phyloP scores from a whole-genome alignment of 495 filamentous ascomycete genomes.

The Oidiodendron maius region DNA sequence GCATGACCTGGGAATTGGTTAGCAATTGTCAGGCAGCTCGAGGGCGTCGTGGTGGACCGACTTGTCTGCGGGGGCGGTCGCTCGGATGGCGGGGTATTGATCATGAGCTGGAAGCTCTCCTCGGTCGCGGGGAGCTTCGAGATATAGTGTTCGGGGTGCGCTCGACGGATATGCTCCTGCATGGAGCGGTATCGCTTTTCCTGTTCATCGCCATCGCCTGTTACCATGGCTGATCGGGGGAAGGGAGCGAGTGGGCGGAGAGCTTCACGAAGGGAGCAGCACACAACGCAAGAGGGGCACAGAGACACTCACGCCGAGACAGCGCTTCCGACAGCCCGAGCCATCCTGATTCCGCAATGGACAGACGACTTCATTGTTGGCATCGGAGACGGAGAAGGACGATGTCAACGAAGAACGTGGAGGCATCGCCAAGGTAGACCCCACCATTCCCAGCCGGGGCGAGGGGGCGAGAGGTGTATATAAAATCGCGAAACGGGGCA shows the following conservation, averaged over 20 bases:
- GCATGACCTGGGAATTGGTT: constrained; percentile 30
- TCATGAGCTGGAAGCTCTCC: constrained; percentile 95
- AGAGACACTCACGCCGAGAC: constrained; percentile 77
- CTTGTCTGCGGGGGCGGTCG: constrained; percentile 53
- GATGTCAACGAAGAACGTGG: constrained; percentile 80
- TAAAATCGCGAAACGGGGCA: constrained; percentile 7
- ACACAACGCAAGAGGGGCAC: constrained; percentile 13
- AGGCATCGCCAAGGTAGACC: constrained; percentile 68
- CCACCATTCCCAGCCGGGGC: constrained; percentile 42
- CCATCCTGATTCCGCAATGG: constrained; percentile 94
- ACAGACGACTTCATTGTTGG: constrained; percentile 94
- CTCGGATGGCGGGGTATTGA: constrained; percentile 81
- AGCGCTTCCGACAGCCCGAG: constrained; percentile 95
- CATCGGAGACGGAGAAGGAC: constrained; percentile 88
- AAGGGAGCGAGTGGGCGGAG: not conserved
- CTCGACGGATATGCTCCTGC: constrained; percentile 98
- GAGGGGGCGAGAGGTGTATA: constrained; percentile 9
- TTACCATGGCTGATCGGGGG: constrained; percentile 19
- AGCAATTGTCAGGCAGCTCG: constrained; percentile 3
- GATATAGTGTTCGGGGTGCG: constrained; percentile 96
- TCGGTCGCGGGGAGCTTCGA: constrained; percentile 97
- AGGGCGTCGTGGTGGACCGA: constrained; percentile 12
- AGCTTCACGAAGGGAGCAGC: too few species aligned
- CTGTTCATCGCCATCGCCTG: constrained; percentile 41
- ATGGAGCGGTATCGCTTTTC: constrained; percentile 98